Evolutionary conservation across 345 rosid genomes (phyloP), one percentile per base, ranked within the genome.

Genomic region (Arabidopsis thaliana): DNA sequence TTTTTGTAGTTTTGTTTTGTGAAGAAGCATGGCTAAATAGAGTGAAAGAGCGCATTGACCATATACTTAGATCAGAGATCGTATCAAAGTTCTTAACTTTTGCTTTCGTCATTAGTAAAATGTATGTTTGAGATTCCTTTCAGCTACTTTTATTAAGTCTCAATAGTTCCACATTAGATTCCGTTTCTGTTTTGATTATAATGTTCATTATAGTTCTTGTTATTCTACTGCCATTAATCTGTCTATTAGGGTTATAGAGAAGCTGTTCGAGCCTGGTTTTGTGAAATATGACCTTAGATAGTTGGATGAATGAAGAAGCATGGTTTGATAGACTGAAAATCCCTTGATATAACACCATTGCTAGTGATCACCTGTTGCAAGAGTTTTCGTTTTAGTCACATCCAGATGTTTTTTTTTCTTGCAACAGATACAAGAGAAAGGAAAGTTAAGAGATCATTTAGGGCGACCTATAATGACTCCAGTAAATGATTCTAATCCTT

Each of bases 401-500:
- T 14, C 5, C 61, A 71, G 52, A 24, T 16, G 38, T 45, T 72
- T 52, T 20, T 33, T 46, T 53, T 41, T 73, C 38, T 42, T 20
- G 77, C 32, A 77, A 48, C 83, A 91, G 95, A 57, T 91, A 67
- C 69, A 59, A 36, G 82, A 83, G 84, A 79, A 77, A 69, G 97
- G 96, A 33, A 90, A 84, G 1, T 23, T 87, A 42, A 85, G 88
- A 72, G 92, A 94, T 73, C 25, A 45, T 51, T 70, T 56, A 65
- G 99, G 96, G 46, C 78, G 79, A 38, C 93, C 92, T 0, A 44
- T 91, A 40, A 64, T 87, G 85, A 94, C 98, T 22, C 69, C 77
- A 55, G 83, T 90, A 10, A 80, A 94, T 78, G 87, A 81, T 73
- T 85, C 96, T 7, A 94, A 91, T 83, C 96, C 93, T 3, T 91